Evolutionary conservation across 164 flowering plant genomes (phyloP), one percentile per base, ranked within the genome.

Genomic region (Hamamelis virginiana): DNA sequence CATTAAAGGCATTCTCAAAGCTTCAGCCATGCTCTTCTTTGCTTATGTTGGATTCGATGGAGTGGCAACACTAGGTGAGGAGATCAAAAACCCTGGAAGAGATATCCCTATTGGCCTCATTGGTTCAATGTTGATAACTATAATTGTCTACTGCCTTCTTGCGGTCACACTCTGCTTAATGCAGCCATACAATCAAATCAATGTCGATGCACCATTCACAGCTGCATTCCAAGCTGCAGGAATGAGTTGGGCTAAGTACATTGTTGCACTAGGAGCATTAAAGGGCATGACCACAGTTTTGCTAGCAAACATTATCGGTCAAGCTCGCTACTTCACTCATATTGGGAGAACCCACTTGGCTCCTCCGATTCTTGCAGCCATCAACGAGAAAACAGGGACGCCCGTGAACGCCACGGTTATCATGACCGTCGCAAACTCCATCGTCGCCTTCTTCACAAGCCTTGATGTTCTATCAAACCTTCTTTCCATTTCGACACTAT

Each of bases 31-130:
- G 44, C 72, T 80, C 22, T 84, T 75, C 80, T 84, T 72, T 22
- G 80, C 83, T 28, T 80, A 77, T 65, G 72, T 68, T n/a, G 83
- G 76, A 43, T 73, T 73, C 47, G 83, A 80, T 64, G 83, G 73
- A 14, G 72, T 77, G 18, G 80, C 80, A 5, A 81, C 84, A 5
- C 26, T 81, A 1, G 81, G 66, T 1, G 84, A 81, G 67, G 84
- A 81, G 74, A 56, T 62, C 0, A 73, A 75, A 45, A 81, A 81
- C 18, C 84, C 81, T 0, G 64, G 55, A 8, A 33, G 79, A 38
- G 84, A 81, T 56, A 78, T 81, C 46, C 81, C 84, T 6, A 75
- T 80, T 16, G 83, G 83, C 9, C 45, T 80, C 11, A 64, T 80
- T 16, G 80, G 78, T 8, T 72, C 83, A 14, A 77, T 80, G 80